These are phyloP conservation scores for Glycine latifolia DNA, from an alignment of 306 rosid genomes.

Conservation along the genomic window DNA sequence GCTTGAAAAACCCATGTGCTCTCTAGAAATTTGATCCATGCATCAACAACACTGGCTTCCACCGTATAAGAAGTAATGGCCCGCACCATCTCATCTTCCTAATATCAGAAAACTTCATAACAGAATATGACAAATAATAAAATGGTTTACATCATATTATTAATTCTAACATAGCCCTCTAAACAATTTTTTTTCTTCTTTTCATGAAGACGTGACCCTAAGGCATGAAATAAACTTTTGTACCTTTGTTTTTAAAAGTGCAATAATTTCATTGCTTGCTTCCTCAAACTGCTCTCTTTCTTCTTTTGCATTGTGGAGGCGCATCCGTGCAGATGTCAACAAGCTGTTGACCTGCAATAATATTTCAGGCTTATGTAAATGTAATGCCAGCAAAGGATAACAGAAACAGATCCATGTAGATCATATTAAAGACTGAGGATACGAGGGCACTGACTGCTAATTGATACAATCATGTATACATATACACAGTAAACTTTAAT, in stretches of 20 bases:
- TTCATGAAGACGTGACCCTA: conserved; percentile 1
- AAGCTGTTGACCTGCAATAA: conserved; percentile 66
- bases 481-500: conserved; percentile 19
- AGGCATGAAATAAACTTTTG: conserved; percentile 31
- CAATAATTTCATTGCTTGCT: conserved; percentile 78
- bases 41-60: conserved; percentile 73
- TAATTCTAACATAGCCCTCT: neutral
- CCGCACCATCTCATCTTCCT: conserved; percentile 84
- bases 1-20: conserved; percentile 70
- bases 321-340: conserved; percentile 62
- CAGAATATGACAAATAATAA: conserved; percentile 29
- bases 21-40: conserved; percentile 73
- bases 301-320: conserved; percentile 83
- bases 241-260: conserved; percentile 81
- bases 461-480: neutral
- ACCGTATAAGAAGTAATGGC: conserved; percentile 69
- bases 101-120: conserved; percentile 46
- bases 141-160: neutral
- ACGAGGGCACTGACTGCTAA: conserved; percentile 23
- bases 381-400: conserved; percentile 33
- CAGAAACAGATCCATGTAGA: conserved; percentile 20
- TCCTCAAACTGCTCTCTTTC: conserved; percentile 89
- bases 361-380: conserved; percentile 9
- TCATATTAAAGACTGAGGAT: conserved; percentile 32
- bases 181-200: neutral